Evolutionary conservation across 176 grass and related monocot genomes (phyloP), one percentile per base, ranked within the genome.

Genomic region (Phragmites australis): DNA sequence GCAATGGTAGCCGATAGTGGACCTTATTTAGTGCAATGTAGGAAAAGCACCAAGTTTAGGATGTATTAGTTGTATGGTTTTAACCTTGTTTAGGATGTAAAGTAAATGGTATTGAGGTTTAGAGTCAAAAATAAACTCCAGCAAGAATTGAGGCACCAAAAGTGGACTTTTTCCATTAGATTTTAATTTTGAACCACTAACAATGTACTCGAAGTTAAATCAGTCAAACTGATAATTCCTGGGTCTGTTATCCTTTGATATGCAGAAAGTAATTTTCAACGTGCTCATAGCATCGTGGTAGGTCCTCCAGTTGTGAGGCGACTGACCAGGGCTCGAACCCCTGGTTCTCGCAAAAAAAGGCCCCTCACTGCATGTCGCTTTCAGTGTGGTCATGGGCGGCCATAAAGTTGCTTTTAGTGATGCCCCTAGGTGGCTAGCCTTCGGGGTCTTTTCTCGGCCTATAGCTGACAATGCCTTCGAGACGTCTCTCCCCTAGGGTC

Each of bases 161-260:
- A 1, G 55, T 58, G 25, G 56, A 30, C 30, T 60, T 3, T 30
- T 26, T 60, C 13, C 23, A 60, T n/a, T 62, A 63, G 25, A 44
- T 72, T 72, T 64, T 48, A 71, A 45, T 71, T 53, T 61, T 43
- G 49, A 40, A 44, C 74, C n/a, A 17, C 7, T 22, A 71, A 42
- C 15, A 79, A 64, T 19, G 17, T 54, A 26, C 16, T 47, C 15
- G 6, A 19, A 79, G 47, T 45, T 80, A 43, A 72, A 79, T 31
- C 11, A 59, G 29, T 58, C 0, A 14, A 68, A 70, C 18, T 52
- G 17, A 54, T 45, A 53, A 25, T 9, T 9, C 6, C 3, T 56
- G 12, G 9, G 61, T 26, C 10, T 44, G 9, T 29, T 58, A 70
- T 47, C 47, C 58, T 63, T 15, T 30, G 23, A 42, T 56, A 75